phyloP scores from a whole-genome alignment of 257 asterid genomes.

The Perilla frutescens region DNA sequence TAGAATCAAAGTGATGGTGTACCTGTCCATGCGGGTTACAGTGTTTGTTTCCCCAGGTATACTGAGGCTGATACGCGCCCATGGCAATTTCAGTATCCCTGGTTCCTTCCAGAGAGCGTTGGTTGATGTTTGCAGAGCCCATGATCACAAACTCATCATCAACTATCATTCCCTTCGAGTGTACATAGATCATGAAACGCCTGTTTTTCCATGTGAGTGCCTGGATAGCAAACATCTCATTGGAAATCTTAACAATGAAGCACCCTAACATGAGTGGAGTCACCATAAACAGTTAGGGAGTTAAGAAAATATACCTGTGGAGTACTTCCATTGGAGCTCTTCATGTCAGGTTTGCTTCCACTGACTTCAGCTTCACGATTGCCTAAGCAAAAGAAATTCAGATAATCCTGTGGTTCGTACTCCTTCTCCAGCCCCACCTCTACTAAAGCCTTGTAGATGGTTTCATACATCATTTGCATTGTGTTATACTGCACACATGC shows the following conservation, averaged over 20 bases:
- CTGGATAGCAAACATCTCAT: slow-evolving; percentile 36
- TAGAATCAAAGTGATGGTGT: background rate
- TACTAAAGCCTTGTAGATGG: slow-evolving; percentile 76
- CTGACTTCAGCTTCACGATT: slow-evolving; percentile 64
- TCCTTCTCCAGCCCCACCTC: slow-evolving; percentile 73
- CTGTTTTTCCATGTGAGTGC: slow-evolving; percentile 61
- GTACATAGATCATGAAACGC: slow-evolving; percentile 92
- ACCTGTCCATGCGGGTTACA: slow-evolving; percentile 86
- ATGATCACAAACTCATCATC: slow-evolving; percentile 83
- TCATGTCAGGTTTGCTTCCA: slow-evolving; percentile 38
- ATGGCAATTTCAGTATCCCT: slow-evolving; percentile 97
- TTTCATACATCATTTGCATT: slow-evolving; percentile 94
- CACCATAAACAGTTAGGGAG: background rate
- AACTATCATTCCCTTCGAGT: slow-evolving; percentile 96
- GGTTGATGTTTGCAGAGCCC: slow-evolving; percentile 96
- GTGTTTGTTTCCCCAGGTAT: slow-evolving; percentile 68
- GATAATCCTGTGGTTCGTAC: slow-evolving; percentile 80
- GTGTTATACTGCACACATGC: slow-evolving; percentile 69
- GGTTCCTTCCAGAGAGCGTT: slow-evolving; percentile 92
- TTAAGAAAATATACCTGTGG: slow-evolving; percentile 62
- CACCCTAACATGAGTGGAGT: background rate
- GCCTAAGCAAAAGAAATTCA: slow-evolving; percentile 93
- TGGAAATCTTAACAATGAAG: background rate
- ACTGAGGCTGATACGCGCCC: slow-evolving; percentile 95
- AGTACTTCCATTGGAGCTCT: slow-evolving; percentile 51